Evolutionary conservation across 352 stramenopile genomes (phyloP), one percentile per base, ranked within the genome.

Genomic region (Globisporangium rhizosaccharum): DNA sequence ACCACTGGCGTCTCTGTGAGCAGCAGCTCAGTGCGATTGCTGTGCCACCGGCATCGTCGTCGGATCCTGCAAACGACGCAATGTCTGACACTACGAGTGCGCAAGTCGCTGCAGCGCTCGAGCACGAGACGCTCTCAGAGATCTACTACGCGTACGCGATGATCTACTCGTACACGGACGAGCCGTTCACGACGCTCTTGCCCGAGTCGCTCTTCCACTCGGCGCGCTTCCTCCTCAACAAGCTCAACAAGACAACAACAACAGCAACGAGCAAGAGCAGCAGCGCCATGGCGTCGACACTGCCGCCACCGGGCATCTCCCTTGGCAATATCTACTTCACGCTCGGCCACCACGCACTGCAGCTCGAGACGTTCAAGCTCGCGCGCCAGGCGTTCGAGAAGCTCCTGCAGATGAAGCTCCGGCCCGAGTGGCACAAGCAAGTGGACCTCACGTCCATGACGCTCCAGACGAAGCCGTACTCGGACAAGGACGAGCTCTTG

Each of bases 91-190:
- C 57, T 11, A 36, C 68, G 15, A 59, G 66, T 25, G 65, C 72
- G 10, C 53, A 71, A 18, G 26, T 88, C 28, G 54, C 57, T 4
- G 63, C 67, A 8, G 83, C 82, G 2, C 52, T 77, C 6, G 71
- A 92, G 57, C 90, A 84, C 56, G 85, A 94, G 57, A 57, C 69
- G n/a, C 55, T 81, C 18, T 96, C 92, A 11, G 84, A 97, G 57
- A 65, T 97, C 26, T 98, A 98, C 75, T 97, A 94, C 59, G 91
- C 92, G 7, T 98, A 98, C 70, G 70, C 88, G 33, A 81, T 90
- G 79, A 80, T 98, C 33, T 96, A 95, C 62, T 73, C 77, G 2
- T 98, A 94, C 79, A 98, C 93, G 1, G 89, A 96, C 36, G 93
- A 98, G 60, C 96, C 95, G 10, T 98, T 98, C 71, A 98, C 90